These are phyloP conservation scores for Sarocladium oryzae DNA, from an alignment of 2,329 filamentous ascomycete genomes.

Conservation along the genomic window DNA sequence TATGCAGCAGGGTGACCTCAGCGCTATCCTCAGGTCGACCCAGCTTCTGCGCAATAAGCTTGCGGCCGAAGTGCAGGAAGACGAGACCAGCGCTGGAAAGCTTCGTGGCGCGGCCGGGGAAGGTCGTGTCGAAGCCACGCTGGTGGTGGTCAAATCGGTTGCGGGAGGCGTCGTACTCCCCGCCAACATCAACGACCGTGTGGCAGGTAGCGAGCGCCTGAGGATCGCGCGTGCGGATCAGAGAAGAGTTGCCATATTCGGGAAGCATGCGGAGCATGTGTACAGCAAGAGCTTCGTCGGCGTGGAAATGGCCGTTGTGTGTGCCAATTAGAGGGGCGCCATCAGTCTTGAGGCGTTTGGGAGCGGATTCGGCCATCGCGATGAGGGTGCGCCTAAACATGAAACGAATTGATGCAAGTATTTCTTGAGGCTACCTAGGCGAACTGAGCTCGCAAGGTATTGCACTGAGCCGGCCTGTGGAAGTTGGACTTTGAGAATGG, in stretches of 20 bases:
- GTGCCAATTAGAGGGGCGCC: conserved; percentile 66
- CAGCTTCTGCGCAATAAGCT: conserved; percentile 61
- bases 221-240: conserved; percentile 85
- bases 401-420: conserved; percentile 8
- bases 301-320: conserved; percentile 98
- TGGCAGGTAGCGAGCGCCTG: conserved; percentile 73
- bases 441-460: background rate
- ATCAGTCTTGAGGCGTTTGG: conserved; percentile 77
- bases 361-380: conserved; percentile 53
- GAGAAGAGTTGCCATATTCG: conserved; percentile 63
- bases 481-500: background rate
- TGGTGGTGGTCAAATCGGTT: conserved; percentile 97
- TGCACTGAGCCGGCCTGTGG: background rate
- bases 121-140: conserved; percentile 78
- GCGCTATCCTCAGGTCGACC: conserved; percentile 49
- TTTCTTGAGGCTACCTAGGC: background rate
- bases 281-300: conserved; percentile 93
- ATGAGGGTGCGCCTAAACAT: conserved; percentile 27
- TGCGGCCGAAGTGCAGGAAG: conserved; percentile 88
- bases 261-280: conserved; percentile 91
- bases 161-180: conserved; percentile 71
- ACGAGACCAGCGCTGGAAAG: conserved; percentile 90
- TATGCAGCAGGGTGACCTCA: conserved; percentile 70
- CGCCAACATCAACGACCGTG: conserved; percentile 96
- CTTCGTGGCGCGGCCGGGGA: conserved; percentile 79